Evolutionary conservation across 495 filamentous ascomycete species (phyloP).

Genomic region (Hypoxylon fuscum): DNA sequence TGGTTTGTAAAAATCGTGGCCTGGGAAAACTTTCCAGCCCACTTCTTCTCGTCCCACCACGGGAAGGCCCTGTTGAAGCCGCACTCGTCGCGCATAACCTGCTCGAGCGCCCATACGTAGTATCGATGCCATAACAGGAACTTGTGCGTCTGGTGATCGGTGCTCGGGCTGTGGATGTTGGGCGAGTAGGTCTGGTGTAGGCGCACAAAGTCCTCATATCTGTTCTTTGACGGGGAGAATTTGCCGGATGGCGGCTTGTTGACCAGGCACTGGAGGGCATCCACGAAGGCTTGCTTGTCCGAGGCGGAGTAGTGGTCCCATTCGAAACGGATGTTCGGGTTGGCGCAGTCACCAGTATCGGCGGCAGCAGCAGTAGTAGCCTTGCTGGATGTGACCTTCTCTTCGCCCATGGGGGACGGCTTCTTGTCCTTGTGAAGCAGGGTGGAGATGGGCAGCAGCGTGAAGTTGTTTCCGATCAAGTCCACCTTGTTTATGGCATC

Average conservation of each 20-base stretch:
- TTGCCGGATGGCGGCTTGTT: conserved; percentile 51
- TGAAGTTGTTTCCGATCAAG: conserved; percentile 42
- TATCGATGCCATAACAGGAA: conserved; percentile 76
- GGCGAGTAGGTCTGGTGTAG: conserved; percentile 71
- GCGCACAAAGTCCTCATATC: conserved; percentile 73
- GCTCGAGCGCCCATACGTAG: conserved; percentile 68
- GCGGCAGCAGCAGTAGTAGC: not conserved
- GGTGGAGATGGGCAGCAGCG: conserved; percentile 36
- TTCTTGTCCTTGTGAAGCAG: conserved; percentile 6
- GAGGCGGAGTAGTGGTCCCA: conserved; percentile 46
- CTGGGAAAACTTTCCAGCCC: conserved; percentile 45
- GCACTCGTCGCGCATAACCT: conserved; percentile 70
- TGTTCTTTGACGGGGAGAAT: conserved; percentile 60
- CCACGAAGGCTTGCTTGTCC: conserved; percentile 58
- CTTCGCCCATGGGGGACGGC: not conserved
- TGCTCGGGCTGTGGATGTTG: conserved; percentile 66
- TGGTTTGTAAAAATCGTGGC: conserved; percentile 47
- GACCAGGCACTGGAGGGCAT: conserved; percentile 64
- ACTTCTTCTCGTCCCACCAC: conserved; percentile 57
- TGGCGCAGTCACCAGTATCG: conserved; percentile 35
- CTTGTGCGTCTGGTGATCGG: conserved; percentile 55
- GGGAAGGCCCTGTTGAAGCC: conserved; percentile 62
- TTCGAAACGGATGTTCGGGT: conserved; percentile 44
- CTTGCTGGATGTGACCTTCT: not conserved
- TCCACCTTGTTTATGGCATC: conserved; percentile 33